Evolutionary conservation across 768 basidiomycete species (phyloP).

Genomic region (Mycena capillaripes): DNA sequence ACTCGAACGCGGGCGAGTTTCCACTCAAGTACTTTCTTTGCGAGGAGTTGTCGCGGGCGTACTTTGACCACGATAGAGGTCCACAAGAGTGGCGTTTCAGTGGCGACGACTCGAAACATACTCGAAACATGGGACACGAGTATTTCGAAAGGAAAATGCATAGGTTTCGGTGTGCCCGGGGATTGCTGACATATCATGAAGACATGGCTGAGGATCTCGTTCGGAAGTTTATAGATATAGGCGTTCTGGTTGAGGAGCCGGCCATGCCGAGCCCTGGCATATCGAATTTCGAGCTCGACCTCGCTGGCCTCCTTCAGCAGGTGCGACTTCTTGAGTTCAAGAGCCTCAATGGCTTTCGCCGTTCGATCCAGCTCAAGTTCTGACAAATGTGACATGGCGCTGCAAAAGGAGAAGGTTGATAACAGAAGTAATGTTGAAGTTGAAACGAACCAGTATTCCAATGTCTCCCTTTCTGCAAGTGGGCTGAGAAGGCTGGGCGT

Average conservation of each 20-base stretch:
- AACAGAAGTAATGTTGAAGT: too few species aligned
- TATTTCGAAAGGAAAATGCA: conserved; percentile 50
- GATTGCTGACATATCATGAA: conserved; percentile 51
- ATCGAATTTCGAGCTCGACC: conserved; percentile 49
- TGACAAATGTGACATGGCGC: background rate
- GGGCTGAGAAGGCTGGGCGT: background rate
- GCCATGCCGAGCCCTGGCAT: conserved; percentile 48
- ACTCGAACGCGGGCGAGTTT: conserved; percentile 38
- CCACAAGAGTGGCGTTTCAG: conserved; percentile 61
- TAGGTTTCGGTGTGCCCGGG: conserved; percentile 22
- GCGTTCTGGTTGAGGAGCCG: conserved; percentile 51
- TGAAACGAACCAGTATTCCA: too few species aligned
- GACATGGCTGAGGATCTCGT: conserved; percentile 56
- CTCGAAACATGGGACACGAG: conserved; percentile 60
- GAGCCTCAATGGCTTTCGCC: conserved; percentile 39
- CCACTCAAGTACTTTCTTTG: conserved; percentile 45
- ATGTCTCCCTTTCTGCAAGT: background rate
- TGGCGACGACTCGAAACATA: conserved; percentile 57
- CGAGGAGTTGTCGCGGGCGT: conserved; percentile 38
- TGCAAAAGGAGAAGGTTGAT: background rate
- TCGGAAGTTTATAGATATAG: conserved; percentile 53
- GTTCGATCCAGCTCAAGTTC: conserved; percentile 22
- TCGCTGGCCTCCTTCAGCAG: conserved; percentile 52
- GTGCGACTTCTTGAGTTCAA: conserved; percentile 44
- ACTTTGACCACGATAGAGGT: conserved; percentile 52